A percentile compares a stretch with the other conserved stretches of the same genome.
These are phyloP conservation scores for Earliella scabrosa DNA, from an alignment of 1,284 basidiomycete species.

Conservation along the genomic window DNA sequence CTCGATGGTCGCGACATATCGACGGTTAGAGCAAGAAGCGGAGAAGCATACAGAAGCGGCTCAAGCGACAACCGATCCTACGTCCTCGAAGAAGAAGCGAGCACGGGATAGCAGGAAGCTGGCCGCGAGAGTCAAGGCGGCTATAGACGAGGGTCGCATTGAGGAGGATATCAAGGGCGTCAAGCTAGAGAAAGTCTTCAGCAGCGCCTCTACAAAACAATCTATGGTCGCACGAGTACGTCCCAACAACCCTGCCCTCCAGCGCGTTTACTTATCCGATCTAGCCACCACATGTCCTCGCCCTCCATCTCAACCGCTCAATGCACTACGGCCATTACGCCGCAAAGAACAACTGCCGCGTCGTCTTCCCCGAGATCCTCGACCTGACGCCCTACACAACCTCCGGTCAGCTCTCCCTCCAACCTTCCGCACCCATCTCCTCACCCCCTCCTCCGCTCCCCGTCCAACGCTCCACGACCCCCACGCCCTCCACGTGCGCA, in stretches of 20 bases:
- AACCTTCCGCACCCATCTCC: conserved; percentile 70
- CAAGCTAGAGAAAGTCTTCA: conserved; percentile 74
- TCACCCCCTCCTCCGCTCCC: conserved; percentile 40
- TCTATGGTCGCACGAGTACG: conserved; percentile 85
- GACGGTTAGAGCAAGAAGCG: conserved; percentile 60
- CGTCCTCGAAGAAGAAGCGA: conserved; percentile 71
- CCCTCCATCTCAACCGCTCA: conserved; percentile 87
- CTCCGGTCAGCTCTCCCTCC: conserved; percentile 71
- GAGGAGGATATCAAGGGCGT: conserved; percentile 82
- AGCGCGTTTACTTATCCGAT: conserved; percentile 17
- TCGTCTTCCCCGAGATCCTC: conserved; percentile 85
- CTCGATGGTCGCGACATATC: conserved; percentile 73
- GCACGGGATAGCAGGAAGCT: conserved; percentile 71
- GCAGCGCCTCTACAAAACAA: conserved; percentile 82
- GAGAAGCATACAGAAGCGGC: conserved; percentile 54
- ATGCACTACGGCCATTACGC: conserved; percentile 78
- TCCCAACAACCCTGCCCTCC: not conserved
- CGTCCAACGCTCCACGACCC: conserved; percentile 53
- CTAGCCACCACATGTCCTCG: conserved; percentile 82
- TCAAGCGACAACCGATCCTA: conserved; percentile 45
- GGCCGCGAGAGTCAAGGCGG: conserved; percentile 60
- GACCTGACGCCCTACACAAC: conserved; percentile 87
- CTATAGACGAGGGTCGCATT: conserved; percentile 74
- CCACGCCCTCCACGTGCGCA: conserved; percentile 55
- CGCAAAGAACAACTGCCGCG: conserved; percentile 79